Evolutionary conservation across 2,329 filamentous ascomycete genomes (phyloP).

Genomic region (Claviceps cyperi): DNA sequence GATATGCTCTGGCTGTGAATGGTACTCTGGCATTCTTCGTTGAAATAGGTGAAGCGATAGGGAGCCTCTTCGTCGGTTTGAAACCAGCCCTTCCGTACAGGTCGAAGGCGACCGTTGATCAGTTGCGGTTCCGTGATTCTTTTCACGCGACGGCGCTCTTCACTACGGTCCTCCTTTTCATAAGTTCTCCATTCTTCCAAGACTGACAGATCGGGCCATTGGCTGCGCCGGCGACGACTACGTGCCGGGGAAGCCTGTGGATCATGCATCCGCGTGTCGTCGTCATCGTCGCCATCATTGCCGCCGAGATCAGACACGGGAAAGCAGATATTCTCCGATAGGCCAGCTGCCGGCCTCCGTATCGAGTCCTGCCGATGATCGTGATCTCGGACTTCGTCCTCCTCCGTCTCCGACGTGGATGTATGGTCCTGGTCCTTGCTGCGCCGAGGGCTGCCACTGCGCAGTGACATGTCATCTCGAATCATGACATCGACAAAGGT

Average conservation of each 20-base stretch:
- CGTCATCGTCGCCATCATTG: constrained; percentile 25
- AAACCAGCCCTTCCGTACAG: constrained; percentile 70
- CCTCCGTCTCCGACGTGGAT: constrained; percentile 15
- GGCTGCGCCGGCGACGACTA: constrained; percentile 46
- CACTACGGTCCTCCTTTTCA: constrained; percentile 72
- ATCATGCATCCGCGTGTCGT: constrained; percentile 44
- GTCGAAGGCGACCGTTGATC: constrained; percentile 75
- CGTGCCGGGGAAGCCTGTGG: constrained; percentile 19
- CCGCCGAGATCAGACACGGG: constrained; percentile 69
- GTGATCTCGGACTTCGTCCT: constrained; percentile 6
- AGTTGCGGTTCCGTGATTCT: constrained; percentile 89
- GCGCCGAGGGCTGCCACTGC: constrained; percentile 15
- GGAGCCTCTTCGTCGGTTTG: constrained; percentile 78
- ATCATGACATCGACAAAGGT: constrained; percentile 58
- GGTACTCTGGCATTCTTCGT: constrained; percentile 89
- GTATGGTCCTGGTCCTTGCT: constrained; percentile 18
- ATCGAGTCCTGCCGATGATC: constrained; percentile 16
- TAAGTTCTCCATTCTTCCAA: constrained; percentile 82
- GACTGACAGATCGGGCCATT: constrained; percentile 75
- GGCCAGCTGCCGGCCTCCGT: constrained; percentile 43
- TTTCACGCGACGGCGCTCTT: constrained; percentile 70
- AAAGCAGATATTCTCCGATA: constrained; percentile 85
- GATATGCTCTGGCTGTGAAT: constrained; percentile 94
- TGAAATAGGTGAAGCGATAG: constrained; percentile 96
- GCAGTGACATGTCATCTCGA: constrained; percentile 43